Evolutionary conservation across 257 asterid species (phyloP).

Genomic region (Solanum sitiens): DNA sequence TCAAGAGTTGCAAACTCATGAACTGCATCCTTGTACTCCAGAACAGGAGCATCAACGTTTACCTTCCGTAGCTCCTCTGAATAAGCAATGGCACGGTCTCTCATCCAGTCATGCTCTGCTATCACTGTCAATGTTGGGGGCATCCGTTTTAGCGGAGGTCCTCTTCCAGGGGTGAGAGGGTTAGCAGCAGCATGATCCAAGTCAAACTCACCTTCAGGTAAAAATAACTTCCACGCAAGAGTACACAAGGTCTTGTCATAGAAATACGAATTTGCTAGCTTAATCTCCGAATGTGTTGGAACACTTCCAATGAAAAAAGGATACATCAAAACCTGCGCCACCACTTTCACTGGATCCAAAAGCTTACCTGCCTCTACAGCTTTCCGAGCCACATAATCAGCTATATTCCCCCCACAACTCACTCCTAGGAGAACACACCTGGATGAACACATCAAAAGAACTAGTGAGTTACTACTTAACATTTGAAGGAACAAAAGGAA

Average conservation of each 20-base stretch:
- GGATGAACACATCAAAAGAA: conserved; percentile 7
- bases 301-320: conserved; percentile 84
- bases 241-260: conserved; percentile 81
- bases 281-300: conserved; percentile 82
- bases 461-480: background rate
- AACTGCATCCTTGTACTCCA: conserved; percentile 82
- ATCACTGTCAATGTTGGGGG: conserved; percentile 82
- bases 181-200: conserved; percentile 79
- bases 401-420: conserved; percentile 92
- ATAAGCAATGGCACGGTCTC: conserved; percentile 85
- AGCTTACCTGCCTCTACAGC: conserved; percentile 71
- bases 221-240: conserved; percentile 72
- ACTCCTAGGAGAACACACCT: conserved; percentile 98
- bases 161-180: conserved; percentile 49
- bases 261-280: conserved; percentile 75
- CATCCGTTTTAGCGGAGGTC: conserved; percentile 67
- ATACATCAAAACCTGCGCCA: conserved; percentile 89
- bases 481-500: background rate
- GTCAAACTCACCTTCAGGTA: conserved; percentile 60
- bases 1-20: conserved; percentile 87
- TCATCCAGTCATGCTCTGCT: conserved; percentile 93
- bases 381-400: conserved; percentile 67
- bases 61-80: conserved; percentile 83
- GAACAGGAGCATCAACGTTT: conserved; percentile 79
- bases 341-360: conserved; percentile 86